Evolutionary conservation across 345 rosid species (phyloP), one percentile per base, ranked within the genome.

Genomic region (Barbarea vulgaris): DNA sequence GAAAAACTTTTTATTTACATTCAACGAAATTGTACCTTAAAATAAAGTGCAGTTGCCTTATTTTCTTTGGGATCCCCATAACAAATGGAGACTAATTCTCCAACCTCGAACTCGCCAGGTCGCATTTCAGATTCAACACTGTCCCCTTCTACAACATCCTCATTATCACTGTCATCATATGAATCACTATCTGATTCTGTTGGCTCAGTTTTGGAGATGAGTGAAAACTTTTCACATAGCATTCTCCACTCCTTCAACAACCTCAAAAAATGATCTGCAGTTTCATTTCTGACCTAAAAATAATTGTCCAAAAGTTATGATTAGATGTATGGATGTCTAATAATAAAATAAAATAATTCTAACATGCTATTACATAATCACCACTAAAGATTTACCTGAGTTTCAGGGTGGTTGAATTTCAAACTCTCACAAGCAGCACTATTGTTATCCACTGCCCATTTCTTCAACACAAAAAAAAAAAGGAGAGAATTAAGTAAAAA

Each of bases 81-180:
- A 48, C 71, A 55, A 17, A 77, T 63, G 7, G 41, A 37, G 9
- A 70, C 50, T 9, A 77, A 63, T 25, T 67, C 18, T 28, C 19
- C 80, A 1, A 77, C 80, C 47, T 77, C 80, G 31, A 70, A 77
- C 36, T 52, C 76, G 30, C 30, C 75, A 42, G 70, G 33, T 8
- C 64, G 55, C 7, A 30, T 5, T 6, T 30, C 33, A 54, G 55
- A 68, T 1, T 56, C 57, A 44, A 44, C 70, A 69, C 71, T 67
- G 27, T 83, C 84, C 13, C 57, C 68, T 41, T 41, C 44, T 14
- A 25, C 55, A 13, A 44, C 74, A 57, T 37, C 12, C 14, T 42
- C 64, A 18, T 3, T 42, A 7, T 54, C 51, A 0, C 22, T 33
- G 7, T 10, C 62, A 42, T 55, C 73, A 30, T 69, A 57, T 10